Conservation (phyloP, 257 asterid genomes). For the Petunia axillaris region DNA sequence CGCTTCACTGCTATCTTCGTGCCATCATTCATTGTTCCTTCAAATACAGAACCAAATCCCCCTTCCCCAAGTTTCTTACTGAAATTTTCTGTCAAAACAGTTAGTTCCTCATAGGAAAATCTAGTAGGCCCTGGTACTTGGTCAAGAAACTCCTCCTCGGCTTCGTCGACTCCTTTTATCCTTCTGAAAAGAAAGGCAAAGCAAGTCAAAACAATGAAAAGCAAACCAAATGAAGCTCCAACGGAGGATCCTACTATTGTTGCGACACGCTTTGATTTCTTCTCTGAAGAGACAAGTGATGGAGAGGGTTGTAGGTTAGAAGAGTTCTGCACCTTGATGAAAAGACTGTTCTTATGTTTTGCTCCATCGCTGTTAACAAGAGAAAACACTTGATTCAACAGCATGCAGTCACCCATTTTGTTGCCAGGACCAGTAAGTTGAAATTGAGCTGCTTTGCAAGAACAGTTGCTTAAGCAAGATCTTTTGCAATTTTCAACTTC, state of each 20-base stretch:
- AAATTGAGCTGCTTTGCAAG: constrained; percentile 37
- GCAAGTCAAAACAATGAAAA: neutral
- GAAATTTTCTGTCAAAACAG: constrained; percentile 26
- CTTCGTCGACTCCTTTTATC: neutral
- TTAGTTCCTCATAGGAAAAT: constrained; percentile 29
- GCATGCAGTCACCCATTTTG: constrained; percentile 16
- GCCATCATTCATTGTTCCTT: constrained; percentile 26
- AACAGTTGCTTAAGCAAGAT: constrained; percentile 29
- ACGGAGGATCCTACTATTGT: neutral
- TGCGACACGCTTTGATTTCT: neutral
- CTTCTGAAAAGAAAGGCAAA: neutral
- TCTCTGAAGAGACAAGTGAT: neutral
- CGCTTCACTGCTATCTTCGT: constrained; percentile 31
- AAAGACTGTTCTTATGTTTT: neutral
- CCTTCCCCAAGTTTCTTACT: constrained; percentile 35
- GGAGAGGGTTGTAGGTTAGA: neutral
- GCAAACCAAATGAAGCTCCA: neutral
- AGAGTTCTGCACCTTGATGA: constrained; percentile 31
- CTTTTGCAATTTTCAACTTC: constrained; percentile 31
- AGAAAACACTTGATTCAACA: constrained; percentile 29
- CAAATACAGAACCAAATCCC: constrained; percentile 37
- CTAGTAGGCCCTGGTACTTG: constrained; percentile 37
- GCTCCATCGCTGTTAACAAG: constrained; percentile 6
- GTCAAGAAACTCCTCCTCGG: constrained; percentile 15
- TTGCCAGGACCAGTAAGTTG: neutral